Base-by-base conservation (phyloP, 352 stramenopile genomes). In the Phytopythium aichiense region DNA sequence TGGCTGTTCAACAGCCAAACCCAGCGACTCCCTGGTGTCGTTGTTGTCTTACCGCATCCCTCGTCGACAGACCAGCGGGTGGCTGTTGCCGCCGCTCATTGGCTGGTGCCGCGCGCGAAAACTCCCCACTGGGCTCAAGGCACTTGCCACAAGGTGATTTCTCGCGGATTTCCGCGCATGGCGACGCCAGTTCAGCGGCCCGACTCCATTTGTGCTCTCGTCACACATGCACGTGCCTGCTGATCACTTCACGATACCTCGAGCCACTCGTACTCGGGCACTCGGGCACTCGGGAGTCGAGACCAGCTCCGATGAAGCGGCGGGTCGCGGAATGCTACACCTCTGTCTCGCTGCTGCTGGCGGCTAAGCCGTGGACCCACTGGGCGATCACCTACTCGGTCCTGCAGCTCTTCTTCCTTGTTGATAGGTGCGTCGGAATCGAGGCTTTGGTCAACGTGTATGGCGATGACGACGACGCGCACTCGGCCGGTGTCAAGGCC, bases 341-440 rank as follows among this genome's bases (percentile, higher is more conserved):
- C 28, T 22, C 33, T 7, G 60, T 65, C 15, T 28, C 60, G 4
- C 12, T 40, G 20, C 13, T 20, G 20, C 60, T 65, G 16, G 33
- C 37, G 22, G 37, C 42, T 23, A 50, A 43, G 22, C 64, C 58
- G 38, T 65, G 54, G 59, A 23, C 57, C 11, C 64, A 65, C 11
- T 60, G 60, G 58, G 53, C 28, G 4, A 33, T 53, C 28, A 48
- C 60, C 12, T 66, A 58, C 48, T n/a, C 48, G 11, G 37, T 58
- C 13, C 18, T 48, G 15, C 48, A 60, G 58, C 37, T 65, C 40
- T 69, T 58, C 59, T 69, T 65, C 22, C 43, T 69, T n/a, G 35
- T 69, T 4, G 57, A 66, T 31, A 54, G 60, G 4, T 66, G 53
- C 22, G 22, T 61, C 30, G 60, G 31, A 6, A 45, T 66, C 6